Evolutionary conservation across 805 yeast genomes (phyloP), one percentile per base, ranked within the genome.

Genomic region (Wilhelminamyces savonicus): DNA sequence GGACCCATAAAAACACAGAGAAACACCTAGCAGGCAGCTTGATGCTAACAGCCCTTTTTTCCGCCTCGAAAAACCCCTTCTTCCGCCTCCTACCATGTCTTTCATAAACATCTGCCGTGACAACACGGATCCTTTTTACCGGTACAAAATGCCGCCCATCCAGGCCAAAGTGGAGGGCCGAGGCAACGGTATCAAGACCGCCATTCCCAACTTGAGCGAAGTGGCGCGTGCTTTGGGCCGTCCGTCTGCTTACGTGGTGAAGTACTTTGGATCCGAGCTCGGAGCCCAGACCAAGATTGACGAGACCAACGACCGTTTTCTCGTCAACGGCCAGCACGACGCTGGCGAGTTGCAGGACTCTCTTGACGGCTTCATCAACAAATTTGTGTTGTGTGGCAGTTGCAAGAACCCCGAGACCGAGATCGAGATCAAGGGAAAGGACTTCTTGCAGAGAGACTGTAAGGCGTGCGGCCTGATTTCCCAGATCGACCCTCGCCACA

Each of bases 321-420:
- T 90, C 41, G 94, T 92, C 38, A 92, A 92, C 59, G 98, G 98
- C 65, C 84, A 78, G 24, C 98, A 92, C 54, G 95, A 86, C 50
- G 78, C 88, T 27, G 70, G 72, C 40, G 88, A 86, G 61, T 73
- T 92, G 46, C 98, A 92, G 69, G 98, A 92, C 54, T 74, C 82
- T 17, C 69, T 92, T 50, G 98, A 92, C 59, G 96, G 94, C 3
- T 92, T 92, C 64, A 92, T 92, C 66, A 70, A 69, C 63, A 88
- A 80, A 60, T 92, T 86, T 53, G 96, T 92, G 39, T 74, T 92
- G 30, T 92, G 98, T 75, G 88, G 83, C 16, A 73, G 85, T 34
- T 92, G 98, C 71, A 83, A 84, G 67, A 92, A 92, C 66, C 98
- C 98, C 27, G 98, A 92, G 66, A 92, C 98, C 15, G 97, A 86